A percentile compares a stretch with the other conserved stretches of the same genome.
phyloP scores from a whole-genome alignment of 768 basidiomycete genomes.

The Kwoniella sp. region DNA sequence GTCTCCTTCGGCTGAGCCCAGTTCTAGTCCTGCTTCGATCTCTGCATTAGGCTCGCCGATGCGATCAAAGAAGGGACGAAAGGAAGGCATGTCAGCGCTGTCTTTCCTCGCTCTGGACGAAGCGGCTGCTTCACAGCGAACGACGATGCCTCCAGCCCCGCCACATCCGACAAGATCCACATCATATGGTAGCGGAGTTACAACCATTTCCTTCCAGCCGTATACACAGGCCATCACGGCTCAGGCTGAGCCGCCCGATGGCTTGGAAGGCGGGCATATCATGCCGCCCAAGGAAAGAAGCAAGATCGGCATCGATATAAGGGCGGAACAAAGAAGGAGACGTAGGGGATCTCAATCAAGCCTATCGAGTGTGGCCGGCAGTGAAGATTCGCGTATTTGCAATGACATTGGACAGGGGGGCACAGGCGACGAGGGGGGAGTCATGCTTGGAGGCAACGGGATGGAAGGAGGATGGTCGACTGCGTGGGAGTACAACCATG shows the following conservation, averaged over 20 bases:
- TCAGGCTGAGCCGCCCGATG: neutral
- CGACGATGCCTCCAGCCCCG: neutral
- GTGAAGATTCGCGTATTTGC: neutral
- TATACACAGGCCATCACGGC: neutral
- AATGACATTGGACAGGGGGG: neutral
- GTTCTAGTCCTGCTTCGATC: neutral
- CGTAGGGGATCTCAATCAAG: constrained; percentile 1
- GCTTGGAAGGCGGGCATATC: constrained; percentile 12
- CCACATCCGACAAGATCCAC: neutral
- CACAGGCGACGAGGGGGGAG: neutral
- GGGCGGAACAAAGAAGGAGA: constrained; percentile 9
- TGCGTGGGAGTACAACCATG: constrained; percentile 7
- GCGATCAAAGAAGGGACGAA: constrained; percentile 5
- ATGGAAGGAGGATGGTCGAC: constrained; percentile 9
- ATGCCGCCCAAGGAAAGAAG: constrained; percentile 23
- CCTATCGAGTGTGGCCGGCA: constrained; percentile 9
- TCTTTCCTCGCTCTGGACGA: constrained; percentile 22
- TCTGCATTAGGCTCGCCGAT: neutral
- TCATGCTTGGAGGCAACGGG: neutral
- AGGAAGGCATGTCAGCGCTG: constrained; percentile 5
- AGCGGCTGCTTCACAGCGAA: neutral
- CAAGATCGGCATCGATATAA: constrained; percentile 12
- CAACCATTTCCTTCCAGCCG: neutral
- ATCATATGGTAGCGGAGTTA: neutral
- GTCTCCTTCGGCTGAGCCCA: neutral